Percentiles rank a stretch among this genome's conserved stretches.
These are phyloP conservation scores for Tolypocladium tropicale DNA, from an alignment of 2,329 filamentous ascomycete genomes.

Conservation along the genomic window DNA sequence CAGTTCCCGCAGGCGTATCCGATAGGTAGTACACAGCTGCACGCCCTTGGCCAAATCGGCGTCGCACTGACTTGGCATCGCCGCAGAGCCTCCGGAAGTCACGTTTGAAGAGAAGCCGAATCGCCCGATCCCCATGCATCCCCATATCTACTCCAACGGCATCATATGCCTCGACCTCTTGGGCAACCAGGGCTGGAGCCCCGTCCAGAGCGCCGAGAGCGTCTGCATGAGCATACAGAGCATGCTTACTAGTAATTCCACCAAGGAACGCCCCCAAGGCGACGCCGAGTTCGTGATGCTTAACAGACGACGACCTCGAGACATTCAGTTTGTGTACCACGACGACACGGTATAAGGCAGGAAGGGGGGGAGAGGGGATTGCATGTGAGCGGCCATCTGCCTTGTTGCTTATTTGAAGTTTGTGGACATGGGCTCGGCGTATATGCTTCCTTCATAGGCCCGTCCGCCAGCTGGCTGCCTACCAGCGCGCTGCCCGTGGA, in stretches of 20 bases:
- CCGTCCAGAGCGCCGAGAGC: conserved; percentile 93
- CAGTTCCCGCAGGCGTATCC: conserved; percentile 77
- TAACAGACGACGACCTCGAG: conserved; percentile 69
- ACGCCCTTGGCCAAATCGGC: not conserved
- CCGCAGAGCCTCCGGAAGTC: conserved; percentile 82
- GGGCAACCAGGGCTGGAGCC: conserved; percentile 81
- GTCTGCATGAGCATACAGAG: conserved; percentile 96
- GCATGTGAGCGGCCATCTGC: not conserved
- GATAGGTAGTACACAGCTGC: conserved; percentile 64
- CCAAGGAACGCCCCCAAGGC: conserved; percentile 81
- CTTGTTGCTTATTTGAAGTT: not conserved
- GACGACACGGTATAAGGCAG: conserved; percentile 60
- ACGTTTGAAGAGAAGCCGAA: conserved; percentile 62
- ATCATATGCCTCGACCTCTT: conserved; percentile 97
- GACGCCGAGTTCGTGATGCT: conserved; percentile 80
- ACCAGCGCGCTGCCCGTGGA: not conserved
- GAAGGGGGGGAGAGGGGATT: not conserved
- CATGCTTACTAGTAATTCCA: conserved; percentile 93
- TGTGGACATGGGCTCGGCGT: not conserved
- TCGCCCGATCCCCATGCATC: conserved; percentile 79
- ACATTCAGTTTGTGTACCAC: conserved; percentile 92
- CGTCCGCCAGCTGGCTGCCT: not conserved
- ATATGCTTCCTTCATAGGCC: not conserved
- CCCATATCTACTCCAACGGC: conserved; percentile 96
- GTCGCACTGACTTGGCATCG: not conserved